Percentiles rank a stretch among this genome's conserved stretches.
Conservation (phyloP, 2,329 filamentous ascomycete genomes). For the Chrysoporthe austroafricana region DNA sequence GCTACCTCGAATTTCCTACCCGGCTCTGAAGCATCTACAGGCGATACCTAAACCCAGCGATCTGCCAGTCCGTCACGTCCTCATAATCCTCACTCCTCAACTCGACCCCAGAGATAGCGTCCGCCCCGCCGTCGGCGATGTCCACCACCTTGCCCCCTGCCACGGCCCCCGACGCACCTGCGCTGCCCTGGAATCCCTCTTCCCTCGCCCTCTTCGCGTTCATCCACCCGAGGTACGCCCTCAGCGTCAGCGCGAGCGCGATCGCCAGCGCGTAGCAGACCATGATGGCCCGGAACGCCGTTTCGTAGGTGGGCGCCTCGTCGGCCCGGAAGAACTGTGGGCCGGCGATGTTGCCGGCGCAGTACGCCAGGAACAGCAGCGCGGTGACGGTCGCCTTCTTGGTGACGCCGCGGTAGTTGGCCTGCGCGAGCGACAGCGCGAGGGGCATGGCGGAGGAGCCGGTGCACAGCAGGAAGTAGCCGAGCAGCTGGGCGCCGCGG, state of each 20-base stretch:
- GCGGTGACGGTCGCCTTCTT: slow-evolving; percentile 65
- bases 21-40: not conserved
- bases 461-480: slow-evolving; percentile 60
- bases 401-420: slow-evolving; percentile 60
- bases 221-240: slow-evolving; percentile 51
- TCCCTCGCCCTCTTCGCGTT: slow-evolving; percentile 47
- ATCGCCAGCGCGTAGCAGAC: slow-evolving; percentile 59
- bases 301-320: slow-evolving; percentile 56
- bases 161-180: slow-evolving; percentile 46
- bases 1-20: too few relatives aligned
- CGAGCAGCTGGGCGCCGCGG: slow-evolving; percentile 54
- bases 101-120: slow-evolving; percentile 41
- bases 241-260: slow-evolving; percentile 46
- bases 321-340: slow-evolving; percentile 57
- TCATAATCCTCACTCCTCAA: slow-evolving; percentile 54
- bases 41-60: slow-evolving; percentile 62
- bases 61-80: slow-evolving; percentile 64
- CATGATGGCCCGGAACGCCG: slow-evolving; percentile 59
- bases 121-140: slow-evolving; percentile 31
- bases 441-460: slow-evolving; percentile 59
- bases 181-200: slow-evolving; percentile 51
- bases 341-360: slow-evolving; percentile 58
- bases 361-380: slow-evolving; percentile 59
- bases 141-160: slow-evolving; percentile 42
- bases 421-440: slow-evolving; percentile 57